These are phyloP conservation scores for Cladosporium sp. DNA, from an alignment of 2,329 filamentous ascomycete genomes.

Conservation along the genomic window DNA sequence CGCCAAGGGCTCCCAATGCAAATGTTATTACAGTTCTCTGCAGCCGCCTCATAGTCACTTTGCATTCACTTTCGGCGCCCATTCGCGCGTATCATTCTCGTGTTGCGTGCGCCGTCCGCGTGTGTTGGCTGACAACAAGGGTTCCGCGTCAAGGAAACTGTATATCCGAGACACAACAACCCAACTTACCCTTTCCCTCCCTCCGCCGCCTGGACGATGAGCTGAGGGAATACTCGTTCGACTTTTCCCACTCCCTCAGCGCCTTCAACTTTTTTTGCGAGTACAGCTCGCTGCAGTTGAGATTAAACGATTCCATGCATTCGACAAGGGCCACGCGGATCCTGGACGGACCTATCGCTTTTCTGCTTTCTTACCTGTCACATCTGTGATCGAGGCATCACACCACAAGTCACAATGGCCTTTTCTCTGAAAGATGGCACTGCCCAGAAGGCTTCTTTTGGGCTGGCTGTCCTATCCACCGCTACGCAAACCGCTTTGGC, in stretches of 20 bases:
- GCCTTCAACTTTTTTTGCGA: background rate
- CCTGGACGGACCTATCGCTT: constrained; percentile 10
- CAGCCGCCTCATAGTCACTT: constrained; percentile 11
- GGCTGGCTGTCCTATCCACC: constrained; percentile 17
- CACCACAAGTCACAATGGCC: constrained; percentile 3
- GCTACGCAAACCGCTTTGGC: constrained; percentile 18
- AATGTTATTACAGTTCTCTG: constrained; percentile 13
- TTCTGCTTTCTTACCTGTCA: background rate
- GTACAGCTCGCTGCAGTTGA: constrained; percentile 10
- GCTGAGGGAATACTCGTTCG: background rate
- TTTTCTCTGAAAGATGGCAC: constrained; percentile 10
- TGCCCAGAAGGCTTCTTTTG: constrained; percentile 2
- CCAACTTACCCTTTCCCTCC: background rate
- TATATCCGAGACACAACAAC: constrained; percentile 12
- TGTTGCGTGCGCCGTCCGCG: no score
- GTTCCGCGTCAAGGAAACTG: background rate
- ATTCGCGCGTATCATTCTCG: constrained; percentile 11
- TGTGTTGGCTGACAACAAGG: constrained; percentile 9
- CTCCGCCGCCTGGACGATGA: constrained; percentile 2
- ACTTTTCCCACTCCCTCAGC: background rate
- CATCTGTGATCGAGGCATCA: constrained; percentile 7
- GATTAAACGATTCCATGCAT: constrained; percentile 13
- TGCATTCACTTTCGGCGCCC: constrained; percentile 5
- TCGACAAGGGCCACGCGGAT: constrained; percentile 5
- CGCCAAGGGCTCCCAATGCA: constrained; percentile 10